Evolutionary conservation across 2,329 filamentous ascomycete genomes (phyloP).

Genomic region (Scedosporium minutisporum): DNA sequence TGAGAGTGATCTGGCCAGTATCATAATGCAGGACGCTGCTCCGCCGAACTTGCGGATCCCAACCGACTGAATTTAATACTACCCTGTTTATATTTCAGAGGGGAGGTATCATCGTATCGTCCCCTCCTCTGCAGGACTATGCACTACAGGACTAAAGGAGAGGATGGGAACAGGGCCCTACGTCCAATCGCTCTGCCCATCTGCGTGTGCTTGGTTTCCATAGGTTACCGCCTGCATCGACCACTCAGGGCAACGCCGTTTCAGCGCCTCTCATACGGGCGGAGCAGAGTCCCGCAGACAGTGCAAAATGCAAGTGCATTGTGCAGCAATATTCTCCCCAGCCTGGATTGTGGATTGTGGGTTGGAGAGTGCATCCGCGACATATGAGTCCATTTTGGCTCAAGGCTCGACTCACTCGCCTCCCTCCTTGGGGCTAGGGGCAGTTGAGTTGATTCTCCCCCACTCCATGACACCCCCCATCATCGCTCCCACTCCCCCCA

Average conservation of each 20-base stretch:
- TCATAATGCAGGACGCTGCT: not conserved
- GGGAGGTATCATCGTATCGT: not conserved
- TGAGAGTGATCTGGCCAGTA: no score
- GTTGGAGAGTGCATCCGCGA: not conserved
- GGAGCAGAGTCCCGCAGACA: not conserved
- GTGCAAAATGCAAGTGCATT: not conserved
- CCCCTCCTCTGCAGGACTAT: not conserved
- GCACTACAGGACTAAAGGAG: not conserved
- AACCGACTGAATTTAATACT: not conserved
- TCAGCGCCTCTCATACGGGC: slow-evolving; percentile 1
- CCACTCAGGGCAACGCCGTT: not conserved
- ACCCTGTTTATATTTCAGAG: not conserved
- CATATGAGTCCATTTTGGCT: not conserved
- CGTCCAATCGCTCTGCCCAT: slow-evolving; percentile 5
- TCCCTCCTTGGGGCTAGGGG: not conserved
- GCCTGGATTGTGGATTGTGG: no score
- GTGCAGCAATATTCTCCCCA: not conserved
- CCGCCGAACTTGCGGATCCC: not conserved
- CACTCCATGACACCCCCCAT: not conserved
- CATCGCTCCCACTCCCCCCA: not conserved
- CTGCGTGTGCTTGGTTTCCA: slow-evolving; percentile 4
- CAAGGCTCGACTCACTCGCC: not conserved
- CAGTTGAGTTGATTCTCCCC: not conserved
- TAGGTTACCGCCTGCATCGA: not conserved
- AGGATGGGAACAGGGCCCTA: not conserved